A percentile compares a stretch with the other conserved stretches of the same genome.
phyloP scores from a whole-genome alignment of 1,284 basidiomycete species.

The Cryptococcus sp. region DNA sequence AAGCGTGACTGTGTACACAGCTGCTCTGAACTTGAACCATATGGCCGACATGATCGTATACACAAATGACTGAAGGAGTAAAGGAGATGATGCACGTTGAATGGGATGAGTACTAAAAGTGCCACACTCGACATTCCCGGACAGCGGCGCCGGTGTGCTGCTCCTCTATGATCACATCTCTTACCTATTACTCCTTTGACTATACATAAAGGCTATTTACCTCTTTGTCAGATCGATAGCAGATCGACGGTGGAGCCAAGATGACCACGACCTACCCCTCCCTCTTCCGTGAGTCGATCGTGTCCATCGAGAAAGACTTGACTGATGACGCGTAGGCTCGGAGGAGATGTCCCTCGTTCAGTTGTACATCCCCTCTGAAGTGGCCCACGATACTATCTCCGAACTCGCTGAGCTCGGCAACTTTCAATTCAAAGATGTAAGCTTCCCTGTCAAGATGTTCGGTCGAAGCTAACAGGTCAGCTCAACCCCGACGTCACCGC shows the following conservation, averaged over 20 bases:
- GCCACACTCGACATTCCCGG: constrained; percentile 1
- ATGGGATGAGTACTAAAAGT: background rate
- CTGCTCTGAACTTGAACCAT: constrained; percentile 59
- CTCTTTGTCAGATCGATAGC: background rate
- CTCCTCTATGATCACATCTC: background rate
- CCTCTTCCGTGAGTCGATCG: constrained; percentile 65
- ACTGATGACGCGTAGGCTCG: constrained; percentile 59
- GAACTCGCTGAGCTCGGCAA: constrained; percentile 93
- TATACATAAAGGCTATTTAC: background rate
- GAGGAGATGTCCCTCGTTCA: constrained; percentile 97
- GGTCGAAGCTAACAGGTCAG: constrained; percentile 49
- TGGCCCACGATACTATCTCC: constrained; percentile 91
- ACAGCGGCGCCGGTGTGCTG: background rate
- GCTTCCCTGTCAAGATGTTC: constrained; percentile 26
- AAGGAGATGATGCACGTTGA: background rate
- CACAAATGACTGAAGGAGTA: background rate
- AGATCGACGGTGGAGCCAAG: constrained; percentile 5
- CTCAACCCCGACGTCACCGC: constrained; percentile 92
- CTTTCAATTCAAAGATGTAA: constrained; percentile 95
- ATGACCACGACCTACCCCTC: constrained; percentile 59
- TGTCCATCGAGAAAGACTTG: background rate
- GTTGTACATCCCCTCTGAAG: constrained; percentile 95
- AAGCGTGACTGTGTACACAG: constrained; percentile 69
- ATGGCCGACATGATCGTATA: constrained; percentile 25
- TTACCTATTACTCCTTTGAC: no score